Conservation (phyloP, 2,329 filamentous ascomycete species). For the Phyllosticta paracitricarpa region DNA sequence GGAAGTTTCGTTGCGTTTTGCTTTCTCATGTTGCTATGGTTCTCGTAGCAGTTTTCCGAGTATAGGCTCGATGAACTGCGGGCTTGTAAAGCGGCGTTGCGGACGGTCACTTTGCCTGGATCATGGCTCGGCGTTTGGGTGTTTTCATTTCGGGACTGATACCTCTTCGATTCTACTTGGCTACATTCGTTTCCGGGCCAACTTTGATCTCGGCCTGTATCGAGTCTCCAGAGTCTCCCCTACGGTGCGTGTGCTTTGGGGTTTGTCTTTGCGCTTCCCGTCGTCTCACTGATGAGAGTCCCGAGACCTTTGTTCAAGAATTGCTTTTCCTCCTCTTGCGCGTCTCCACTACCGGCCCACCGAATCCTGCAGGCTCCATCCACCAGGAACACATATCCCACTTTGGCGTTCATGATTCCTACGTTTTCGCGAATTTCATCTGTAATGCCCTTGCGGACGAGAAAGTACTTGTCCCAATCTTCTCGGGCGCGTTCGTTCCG, state of each 20-base stretch:
- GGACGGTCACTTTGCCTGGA: not conserved
- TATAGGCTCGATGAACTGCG: not conserved
- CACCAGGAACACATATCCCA: slow-evolving; percentile 87
- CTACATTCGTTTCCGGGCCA: not conserved
- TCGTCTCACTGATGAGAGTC: slow-evolving; percentile 50
- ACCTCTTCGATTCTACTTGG: not conserved
- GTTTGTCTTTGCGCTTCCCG: slow-evolving; percentile 15
- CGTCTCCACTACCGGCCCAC: slow-evolving; percentile 78
- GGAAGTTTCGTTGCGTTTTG: slow-evolving; percentile 86
- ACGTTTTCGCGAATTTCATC: slow-evolving; percentile 49
- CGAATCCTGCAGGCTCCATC: slow-evolving; percentile 81
- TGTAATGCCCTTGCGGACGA: slow-evolving; percentile 47
- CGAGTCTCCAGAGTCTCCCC: not conserved
- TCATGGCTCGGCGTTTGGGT: not conserved
- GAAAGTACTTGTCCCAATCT: slow-evolving; percentile 49
- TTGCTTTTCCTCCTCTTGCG: slow-evolving; percentile 55
- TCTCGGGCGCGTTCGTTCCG: slow-evolving; percentile 37
- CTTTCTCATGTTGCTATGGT: slow-evolving; percentile 70
- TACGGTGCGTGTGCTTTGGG: not conserved
- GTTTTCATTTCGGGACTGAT: not conserved
- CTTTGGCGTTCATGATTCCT: slow-evolving; percentile 74
- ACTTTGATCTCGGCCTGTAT: not conserved
- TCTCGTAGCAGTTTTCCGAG: slow-evolving; percentile 17
- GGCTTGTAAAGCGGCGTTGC: not conserved
- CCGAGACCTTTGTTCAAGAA: slow-evolving; percentile 55